Evolutionary conservation across 2,329 filamentous ascomycete species (phyloP).

Genomic region (Zelopaecilomyces penicillatus): DNA sequence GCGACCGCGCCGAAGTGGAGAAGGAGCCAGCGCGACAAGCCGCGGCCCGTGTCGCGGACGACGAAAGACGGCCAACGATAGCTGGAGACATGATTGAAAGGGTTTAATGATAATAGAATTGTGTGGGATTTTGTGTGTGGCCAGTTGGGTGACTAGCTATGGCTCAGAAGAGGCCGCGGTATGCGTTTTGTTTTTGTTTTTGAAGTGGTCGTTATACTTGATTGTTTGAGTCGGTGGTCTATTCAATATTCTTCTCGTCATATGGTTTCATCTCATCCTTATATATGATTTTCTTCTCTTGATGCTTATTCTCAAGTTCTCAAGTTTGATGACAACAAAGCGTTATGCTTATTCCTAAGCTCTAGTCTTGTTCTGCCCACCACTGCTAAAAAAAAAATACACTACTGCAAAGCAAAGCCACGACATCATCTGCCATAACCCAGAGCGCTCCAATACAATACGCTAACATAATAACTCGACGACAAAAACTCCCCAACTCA

Average conservation of each 20-base stretch:
- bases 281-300: not conserved
- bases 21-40: constrained; percentile 12
- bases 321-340: not conserved
- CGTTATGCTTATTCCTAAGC: constrained; percentile 19
- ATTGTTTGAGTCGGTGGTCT: not conserved
- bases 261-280: not conserved
- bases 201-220: constrained; percentile 2
- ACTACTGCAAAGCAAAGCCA: not conserved
- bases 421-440: not conserved
- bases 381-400: too few relatives aligned
- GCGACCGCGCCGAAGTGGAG: constrained; percentile 14
- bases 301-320: not conserved
- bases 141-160: not conserved
- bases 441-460: not conserved
- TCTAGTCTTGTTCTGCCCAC: not conserved
- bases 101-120: not conserved
- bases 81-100: constrained; percentile 13
- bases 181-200: not conserved
- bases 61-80: constrained; percentile 13
- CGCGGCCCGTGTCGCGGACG: constrained; percentile 7
- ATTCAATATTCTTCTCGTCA: constrained; percentile 1
- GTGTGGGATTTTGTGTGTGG: too few relatives aligned
- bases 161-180: not conserved
- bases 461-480: too few relatives aligned
- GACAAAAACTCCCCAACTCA: too few relatives aligned